Conservation (phyloP, 768 basidiomycete species). For the Russula compacta region DNA sequence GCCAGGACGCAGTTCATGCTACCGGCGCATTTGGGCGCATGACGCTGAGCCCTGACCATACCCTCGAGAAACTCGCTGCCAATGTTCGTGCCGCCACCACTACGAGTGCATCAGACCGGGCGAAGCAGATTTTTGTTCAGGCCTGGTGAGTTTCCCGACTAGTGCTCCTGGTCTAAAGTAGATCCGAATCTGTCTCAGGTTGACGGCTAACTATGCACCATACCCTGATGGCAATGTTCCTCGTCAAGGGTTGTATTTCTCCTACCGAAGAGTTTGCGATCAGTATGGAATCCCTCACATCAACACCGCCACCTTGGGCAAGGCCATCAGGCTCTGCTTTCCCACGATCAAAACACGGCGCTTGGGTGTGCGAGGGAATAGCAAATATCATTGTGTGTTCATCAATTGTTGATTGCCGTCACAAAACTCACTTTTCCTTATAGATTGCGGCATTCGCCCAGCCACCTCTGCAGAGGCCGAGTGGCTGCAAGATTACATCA, state of each 20-base stretch:
- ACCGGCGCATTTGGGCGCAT: conserved; percentile 71
- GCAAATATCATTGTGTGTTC: conserved; percentile 87
- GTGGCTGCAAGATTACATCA: conserved; percentile 87
- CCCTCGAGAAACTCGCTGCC: conserved; percentile 76
- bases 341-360: conserved; percentile 93
- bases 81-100: conserved; percentile 85
- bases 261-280: conserved; percentile 84
- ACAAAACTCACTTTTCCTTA: conserved; percentile 22
- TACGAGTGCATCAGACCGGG: conserved; percentile 83
- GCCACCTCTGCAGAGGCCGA: conserved; percentile 87
- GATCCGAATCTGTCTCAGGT: conserved; percentile 36
- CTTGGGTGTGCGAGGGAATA: conserved; percentile 86
- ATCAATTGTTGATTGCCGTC: conserved; percentile 24
- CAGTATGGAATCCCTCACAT: conserved; percentile 90
- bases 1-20: conserved; percentile 46
- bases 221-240: conserved; percentile 92
- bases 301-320: conserved; percentile 92
- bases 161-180: background rate
- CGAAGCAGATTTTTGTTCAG: conserved; percentile 89
- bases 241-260: conserved; percentile 89
- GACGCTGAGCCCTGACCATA: conserved; percentile 67
- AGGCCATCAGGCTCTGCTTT: conserved; percentile 89
- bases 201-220: conserved; percentile 82
- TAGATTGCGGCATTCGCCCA: conserved; percentile 88
- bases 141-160: conserved; percentile 57